A percentile compares a stretch with the other conserved stretches of the same genome.
Evolutionary conservation across 306 rosid genomes (phyloP).

Genomic region (Neltuma alba): DNA sequence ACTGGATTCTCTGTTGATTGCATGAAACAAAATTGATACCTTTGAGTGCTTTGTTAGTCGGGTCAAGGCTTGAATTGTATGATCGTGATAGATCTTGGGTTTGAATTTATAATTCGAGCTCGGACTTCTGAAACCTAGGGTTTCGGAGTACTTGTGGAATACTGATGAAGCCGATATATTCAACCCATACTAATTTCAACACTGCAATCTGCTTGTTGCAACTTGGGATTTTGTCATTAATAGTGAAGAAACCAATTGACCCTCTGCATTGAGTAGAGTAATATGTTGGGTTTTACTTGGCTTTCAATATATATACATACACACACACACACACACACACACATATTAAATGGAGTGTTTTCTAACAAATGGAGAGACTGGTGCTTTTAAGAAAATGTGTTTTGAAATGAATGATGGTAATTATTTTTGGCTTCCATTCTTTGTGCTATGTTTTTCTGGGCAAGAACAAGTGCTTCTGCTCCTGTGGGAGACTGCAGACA

Average conservation of each 20-base stretch:
- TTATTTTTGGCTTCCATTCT: background rate
- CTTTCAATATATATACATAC: too few relatives aligned
- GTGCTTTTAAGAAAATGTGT: slow-evolving; percentile 6
- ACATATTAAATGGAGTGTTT: too few relatives aligned
- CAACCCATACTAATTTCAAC: background rate
- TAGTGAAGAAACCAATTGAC: background rate
- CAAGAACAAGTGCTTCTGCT: background rate
- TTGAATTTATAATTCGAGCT: background rate
- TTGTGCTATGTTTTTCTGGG: slow-evolving; percentile 6
- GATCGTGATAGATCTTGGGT: slow-evolving; percentile 5
- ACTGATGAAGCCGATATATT: slow-evolving; percentile 25
- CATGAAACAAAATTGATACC: background rate
- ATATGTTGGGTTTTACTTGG: slow-evolving; percentile 2
- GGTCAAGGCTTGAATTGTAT: background rate
- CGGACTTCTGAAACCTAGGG: background rate
- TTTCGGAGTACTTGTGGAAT: background rate
- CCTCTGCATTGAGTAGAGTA: background rate
- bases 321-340: too few relatives aligned
- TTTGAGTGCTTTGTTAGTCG: background rate
- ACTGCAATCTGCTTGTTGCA: slow-evolving; percentile 2
- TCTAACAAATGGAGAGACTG: background rate
- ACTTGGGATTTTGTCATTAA: background rate
- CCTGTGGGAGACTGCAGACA: background rate
- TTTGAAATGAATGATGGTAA: slow-evolving; percentile 9
- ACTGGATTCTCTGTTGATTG: background rate